Evolutionary conservation across 2,329 filamentous ascomycete species (phyloP), one percentile per base, ranked within the genome.

Genomic region (Knufia fluminis): DNA sequence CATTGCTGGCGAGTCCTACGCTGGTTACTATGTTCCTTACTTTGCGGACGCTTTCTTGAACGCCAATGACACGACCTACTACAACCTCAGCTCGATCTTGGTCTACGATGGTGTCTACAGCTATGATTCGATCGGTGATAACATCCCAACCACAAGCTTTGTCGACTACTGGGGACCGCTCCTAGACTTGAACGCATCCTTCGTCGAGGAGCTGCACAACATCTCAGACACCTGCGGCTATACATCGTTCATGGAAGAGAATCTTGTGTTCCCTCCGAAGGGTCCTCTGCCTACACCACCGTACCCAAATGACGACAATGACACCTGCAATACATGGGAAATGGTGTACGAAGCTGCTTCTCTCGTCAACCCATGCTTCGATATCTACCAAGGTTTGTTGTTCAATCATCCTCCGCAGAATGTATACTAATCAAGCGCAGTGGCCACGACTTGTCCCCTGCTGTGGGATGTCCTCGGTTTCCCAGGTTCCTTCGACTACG

Each of bases 21-120:
- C 88, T 85, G 57, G 83, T 78, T 0, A 84, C 85, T 84, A 81
- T 58, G 77, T 83, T 2, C 83, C 85, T 0, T 88, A 86, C 61
- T 83, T 90, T 51, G 78, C 83, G 1, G 77, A 81, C 58, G 80
- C 79, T 23, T 85, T 92, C 75, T 70, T 90, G 54, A 78, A 85
- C 49, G 72, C 73, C 44, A 77, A 85, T 4, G 76, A 89, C 64
- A 77, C 71, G 3, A 70, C 68, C 7, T 82, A 86, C 66, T 89
- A 79, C 64, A 76, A 89, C 61, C 64, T 89, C 4, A 71, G 77
- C 24, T 82, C 79, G 1, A 78, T 85, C 52, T 67, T 89, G 65
- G 79, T 91, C 52, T 86, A 88, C 60, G 84, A 90, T 57, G 85
- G 85, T 0, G 72, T 75, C 3, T 73, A 83, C 16, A 78, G 77